Conservation (phyloP, 495 filamentous ascomycete genomes). For the Aspergillus homomorphus region DNA sequence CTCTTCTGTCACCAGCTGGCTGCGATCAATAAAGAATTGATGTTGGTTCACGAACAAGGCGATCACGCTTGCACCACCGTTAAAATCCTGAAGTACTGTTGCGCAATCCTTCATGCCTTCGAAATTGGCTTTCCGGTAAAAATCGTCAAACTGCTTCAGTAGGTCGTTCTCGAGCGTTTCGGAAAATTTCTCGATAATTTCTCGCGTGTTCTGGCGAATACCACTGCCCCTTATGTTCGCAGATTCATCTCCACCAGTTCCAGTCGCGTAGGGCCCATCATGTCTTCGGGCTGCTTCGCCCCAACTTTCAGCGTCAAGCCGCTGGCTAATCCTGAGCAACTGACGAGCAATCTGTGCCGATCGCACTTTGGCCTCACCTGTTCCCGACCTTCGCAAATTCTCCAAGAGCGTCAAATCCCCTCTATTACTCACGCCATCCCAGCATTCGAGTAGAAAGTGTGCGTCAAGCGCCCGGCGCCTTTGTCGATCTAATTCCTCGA, state of each 20-base stretch:
- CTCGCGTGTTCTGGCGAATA: conserved; percentile 65
- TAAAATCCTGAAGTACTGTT: conserved; percentile 92
- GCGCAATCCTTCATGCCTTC: conserved; percentile 96
- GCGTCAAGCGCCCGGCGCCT: conserved; percentile 86
- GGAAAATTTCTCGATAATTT: conserved; percentile 94
- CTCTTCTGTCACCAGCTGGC: conserved; percentile 87
- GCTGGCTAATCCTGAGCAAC: conserved; percentile 80
- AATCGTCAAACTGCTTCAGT: conserved; percentile 93
- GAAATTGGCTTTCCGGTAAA: conserved; percentile 88
- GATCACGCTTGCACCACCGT: conserved; percentile 89
- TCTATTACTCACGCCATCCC: conserved; percentile 85
- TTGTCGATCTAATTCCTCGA: conserved; percentile 94
- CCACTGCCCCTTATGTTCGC: conserved; percentile 36
- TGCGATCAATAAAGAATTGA: conserved; percentile 95
- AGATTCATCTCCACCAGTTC: conserved; percentile 36
- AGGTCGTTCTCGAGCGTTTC: conserved; percentile 95
- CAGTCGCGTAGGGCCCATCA: conserved; percentile 48
- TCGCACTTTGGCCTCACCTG: conserved; percentile 80
- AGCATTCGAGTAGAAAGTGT: conserved; percentile 92
- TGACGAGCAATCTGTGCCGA: conserved; percentile 89
- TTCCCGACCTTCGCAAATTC: conserved; percentile 72
- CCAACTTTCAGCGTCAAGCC: conserved; percentile 74
- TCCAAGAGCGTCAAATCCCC: conserved; percentile 78
- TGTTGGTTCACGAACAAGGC: conserved; percentile 97
- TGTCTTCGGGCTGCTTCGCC: conserved; percentile 56